Base-by-base conservation (phyloP, 495 filamentous ascomycete species). In the Zalerion maritima region DNA sequence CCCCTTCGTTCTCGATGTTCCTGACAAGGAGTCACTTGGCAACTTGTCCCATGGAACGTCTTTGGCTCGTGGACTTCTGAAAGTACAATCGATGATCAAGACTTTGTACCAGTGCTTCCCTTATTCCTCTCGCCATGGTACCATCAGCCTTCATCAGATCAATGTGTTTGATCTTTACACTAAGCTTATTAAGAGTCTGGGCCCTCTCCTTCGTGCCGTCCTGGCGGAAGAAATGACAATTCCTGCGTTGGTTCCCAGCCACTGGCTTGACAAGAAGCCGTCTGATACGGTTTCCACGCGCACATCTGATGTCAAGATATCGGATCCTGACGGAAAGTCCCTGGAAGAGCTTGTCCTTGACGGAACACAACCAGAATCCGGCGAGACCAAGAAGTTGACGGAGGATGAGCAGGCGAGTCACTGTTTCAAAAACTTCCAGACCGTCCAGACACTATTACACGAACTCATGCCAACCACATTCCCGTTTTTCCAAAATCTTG, bases 171-270 rank as follows among this genome's bases (percentile, higher is more conserved):
- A 94, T 49, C 72, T 75, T 35, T 92, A 89, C 47, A 55, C 61
- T 21, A 48, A 57, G 14, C 55, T 93, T 12, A 62, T 87, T 24
- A 62, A 68, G 25, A 69, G 68, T 18, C 64, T 96, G 10, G 84
- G 83, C 6, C 67, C 69, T 16, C 59, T 97, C 17, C 68, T 91
- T 34, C 72, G 78, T 17, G 71, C 71, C 27, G 79, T 83, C 34
- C 62, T 89, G 14, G 77, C 77, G 62, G 91, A 97, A 49, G 81
- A 87, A 35, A 79, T 81, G 18, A 44, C 75, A 0, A 54, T 94
- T 18, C 40, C 41, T n/a, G 44, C 35, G 8, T 36, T 52, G n/a
- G 57, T 60, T 4, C 61, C 60, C 4, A 46, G 45, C 21, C 40
- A 55, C 29, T 66, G 61, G 61, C n/a, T 54, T 49, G 10, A 31